Base-by-base conservation (phyloP, 441 rosid genomes). In the Rhodomyrtus psidioides region DNA sequence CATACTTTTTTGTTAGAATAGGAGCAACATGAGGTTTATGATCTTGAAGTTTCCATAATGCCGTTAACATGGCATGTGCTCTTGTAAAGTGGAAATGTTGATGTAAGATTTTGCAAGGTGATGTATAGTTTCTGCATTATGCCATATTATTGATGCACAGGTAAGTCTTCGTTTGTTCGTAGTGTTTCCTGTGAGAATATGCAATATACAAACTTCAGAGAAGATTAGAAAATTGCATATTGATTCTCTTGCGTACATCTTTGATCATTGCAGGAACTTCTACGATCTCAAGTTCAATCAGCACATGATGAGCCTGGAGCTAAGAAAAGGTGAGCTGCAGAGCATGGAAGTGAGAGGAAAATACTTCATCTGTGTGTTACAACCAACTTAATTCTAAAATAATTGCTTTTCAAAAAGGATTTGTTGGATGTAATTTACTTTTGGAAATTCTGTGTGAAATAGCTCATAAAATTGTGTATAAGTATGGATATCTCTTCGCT, bases 261-360 rank as follows among this genome's bases (percentile, higher is more conserved):
- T 74, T 75, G 53, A 59, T 92, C 85, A 86, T 62, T 88, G 86
- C 92, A 98, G 99, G 99, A 97, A 81, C 91, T 91, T 87, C 91
- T 96, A 81, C 96, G 98, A 34, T 93, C 98, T 84, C 98, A 95
- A 89, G 94, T 98, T 83, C 96, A 95, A 85, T 90, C 98, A 84
- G 99, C 97, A 90, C 92, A 96, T 92, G 98, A 96, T 89, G 98
- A 98, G 79, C 87, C 91, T 84, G 98, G 93, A 86, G 90, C 85
- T 86, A 94, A 93, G 92, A 92, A 91, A 84, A 96, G 99, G 99
- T 93, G 87, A 89, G 81, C n/a, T 87, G 17, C 26, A 53, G n/a
- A 9, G n/a, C 49, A 70, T 39, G 49, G 79, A 39, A 70, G 49
- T 70, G 79, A 39, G 34, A 59, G 49, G 49, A 70, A 70, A 70